Base-by-base conservation (phyloP, 2,329 filamentous ascomycete genomes). In the Colletotrichum viniferum region DNA sequence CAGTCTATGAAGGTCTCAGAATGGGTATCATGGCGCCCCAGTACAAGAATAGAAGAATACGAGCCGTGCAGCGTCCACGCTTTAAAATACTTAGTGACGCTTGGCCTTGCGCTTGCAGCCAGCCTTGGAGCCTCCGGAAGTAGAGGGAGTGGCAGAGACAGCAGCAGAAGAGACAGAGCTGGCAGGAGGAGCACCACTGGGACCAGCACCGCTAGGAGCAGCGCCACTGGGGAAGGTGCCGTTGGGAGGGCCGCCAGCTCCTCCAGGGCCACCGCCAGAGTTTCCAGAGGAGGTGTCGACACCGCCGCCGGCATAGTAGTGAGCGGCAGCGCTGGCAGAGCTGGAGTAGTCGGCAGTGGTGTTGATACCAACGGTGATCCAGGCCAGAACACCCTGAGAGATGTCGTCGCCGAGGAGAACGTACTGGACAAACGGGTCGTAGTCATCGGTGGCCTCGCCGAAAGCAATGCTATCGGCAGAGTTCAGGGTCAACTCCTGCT, bases 401-500 rank as follows among this genome's bases (percentile, higher is more conserved):
- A 62, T 34, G 12, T 34, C 13, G 30, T 61, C 58, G 2, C 30
- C 58, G 7, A 24, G 30, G 28, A 62, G 30, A 5, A 36, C 28
- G 2, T 62, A 62, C 28, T 62, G 28, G 5, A 34, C 58, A 10
- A 62, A 21, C n/a, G 58, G 18, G 32, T 36, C 30, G 7, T 34
- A 30, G 30, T 34, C 58, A 13, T 36, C 58, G n/a, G 58, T 62
- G 28, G 30, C 21, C 30, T 62, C n/a, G n/a, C 28, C 21, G 30
- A 34, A 32, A 1, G 32, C 32, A 14, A 62, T 36, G 13, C 2
- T 2, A 34, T 62, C 30, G 21, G n/a, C 58, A 24, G 58, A 30
- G 30, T 62, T 62, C 1, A 34, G 30, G 2, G 88, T 91, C 30
- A 88, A 70, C 0, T 81, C 77, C 77, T 88, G 86, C 0, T 82